Percentiles rank a stretch among this genome's conserved stretches.
Conservation (phyloP, 2,329 filamentous ascomycete species). For the Colletotrichum sp. region DNA sequence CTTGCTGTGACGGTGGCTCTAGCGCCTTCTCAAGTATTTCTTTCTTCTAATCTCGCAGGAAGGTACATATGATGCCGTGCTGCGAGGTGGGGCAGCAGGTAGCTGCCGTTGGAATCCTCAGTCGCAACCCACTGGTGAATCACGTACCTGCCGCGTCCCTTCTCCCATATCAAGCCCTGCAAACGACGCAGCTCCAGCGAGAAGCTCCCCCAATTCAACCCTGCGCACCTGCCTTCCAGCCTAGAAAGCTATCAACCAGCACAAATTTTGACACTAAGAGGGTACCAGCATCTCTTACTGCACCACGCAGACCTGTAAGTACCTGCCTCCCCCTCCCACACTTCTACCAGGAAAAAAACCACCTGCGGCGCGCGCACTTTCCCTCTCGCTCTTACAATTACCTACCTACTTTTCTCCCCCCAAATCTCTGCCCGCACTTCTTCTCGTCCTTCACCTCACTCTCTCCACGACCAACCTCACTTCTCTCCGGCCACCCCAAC, state of each 20-base stretch:
- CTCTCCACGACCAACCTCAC: constrained; percentile 26
- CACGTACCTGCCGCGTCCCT: constrained; percentile 1
- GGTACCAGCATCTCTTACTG: not conserved
- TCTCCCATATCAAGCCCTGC: not conserved
- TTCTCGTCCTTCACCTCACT: constrained; percentile 24
- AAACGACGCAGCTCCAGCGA: not conserved
- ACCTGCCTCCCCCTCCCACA: not conserved
- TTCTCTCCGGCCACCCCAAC: constrained; percentile 24
- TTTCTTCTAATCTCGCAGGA: accelerated
- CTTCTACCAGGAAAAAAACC: constrained; percentile 9
- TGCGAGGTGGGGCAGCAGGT: not conserved
- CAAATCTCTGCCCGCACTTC: constrained; percentile 32
- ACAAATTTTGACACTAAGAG: not conserved
- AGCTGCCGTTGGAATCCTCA: constrained; percentile 9
- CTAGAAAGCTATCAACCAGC: not conserved
- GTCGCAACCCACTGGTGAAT: not conserved
- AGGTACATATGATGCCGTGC: not conserved
- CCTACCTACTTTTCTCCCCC: constrained; percentile 24
- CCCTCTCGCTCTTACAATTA: constrained; percentile 28
- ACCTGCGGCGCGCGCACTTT: constrained; percentile 12
- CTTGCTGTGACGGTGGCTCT: not conserved
- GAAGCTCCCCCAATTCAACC: constrained; percentile 2
- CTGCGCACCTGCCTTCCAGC: not conserved
- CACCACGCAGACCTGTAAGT: not conserved
- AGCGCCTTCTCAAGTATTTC: not conserved